Evolutionary conservation across 2,329 filamentous ascomycete species (phyloP).

Genomic region (Penicillium sp.): DNA sequence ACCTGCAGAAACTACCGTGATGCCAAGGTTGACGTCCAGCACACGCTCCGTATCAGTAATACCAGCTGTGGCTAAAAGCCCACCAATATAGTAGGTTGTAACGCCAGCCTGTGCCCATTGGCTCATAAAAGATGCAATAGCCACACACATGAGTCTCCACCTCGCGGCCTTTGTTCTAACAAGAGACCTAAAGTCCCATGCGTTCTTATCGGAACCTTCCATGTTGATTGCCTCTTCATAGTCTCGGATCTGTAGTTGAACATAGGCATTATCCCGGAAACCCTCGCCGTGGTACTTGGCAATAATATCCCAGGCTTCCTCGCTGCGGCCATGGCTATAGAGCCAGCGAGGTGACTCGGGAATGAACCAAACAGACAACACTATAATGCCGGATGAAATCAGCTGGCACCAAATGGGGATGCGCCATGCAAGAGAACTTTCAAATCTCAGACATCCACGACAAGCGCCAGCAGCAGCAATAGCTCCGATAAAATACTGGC

Average conservation of each 20-base stretch:
- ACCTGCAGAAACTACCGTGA: constrained; percentile 55
- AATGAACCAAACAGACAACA: constrained; percentile 48
- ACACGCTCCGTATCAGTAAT: constrained; percentile 48
- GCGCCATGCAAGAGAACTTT: constrained; percentile 55
- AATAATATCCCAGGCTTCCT: constrained; percentile 56
- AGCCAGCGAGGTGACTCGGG: constrained; percentile 63
- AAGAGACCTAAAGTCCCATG: constrained; percentile 42
- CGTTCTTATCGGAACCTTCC: constrained; percentile 51
- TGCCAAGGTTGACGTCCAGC: constrained; percentile 55
- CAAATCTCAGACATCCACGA: constrained; percentile 43
- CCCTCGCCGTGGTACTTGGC: constrained; percentile 57
- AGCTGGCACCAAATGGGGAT: constrained; percentile 57
- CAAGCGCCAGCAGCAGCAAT: constrained; percentile 57
- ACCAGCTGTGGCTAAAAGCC: constrained; percentile 53
- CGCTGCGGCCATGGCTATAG: constrained; percentile 56
- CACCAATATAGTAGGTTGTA: constrained; percentile 56
- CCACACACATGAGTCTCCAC: constrained; percentile 50
- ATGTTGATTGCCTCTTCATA: constrained; percentile 32
- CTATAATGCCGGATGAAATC: constrained; percentile 47
- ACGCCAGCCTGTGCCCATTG: constrained; percentile 39
- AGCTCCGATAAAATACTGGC: constrained; percentile 48
- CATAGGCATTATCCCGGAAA: constrained; percentile 30
- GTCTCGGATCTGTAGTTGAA: constrained; percentile 32
- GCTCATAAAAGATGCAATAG: constrained; percentile 53
- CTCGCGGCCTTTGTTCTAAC: constrained; percentile 33